phyloP scores from a whole-genome alignment of 805 yeast species.

The Candida corydali region DNA sequence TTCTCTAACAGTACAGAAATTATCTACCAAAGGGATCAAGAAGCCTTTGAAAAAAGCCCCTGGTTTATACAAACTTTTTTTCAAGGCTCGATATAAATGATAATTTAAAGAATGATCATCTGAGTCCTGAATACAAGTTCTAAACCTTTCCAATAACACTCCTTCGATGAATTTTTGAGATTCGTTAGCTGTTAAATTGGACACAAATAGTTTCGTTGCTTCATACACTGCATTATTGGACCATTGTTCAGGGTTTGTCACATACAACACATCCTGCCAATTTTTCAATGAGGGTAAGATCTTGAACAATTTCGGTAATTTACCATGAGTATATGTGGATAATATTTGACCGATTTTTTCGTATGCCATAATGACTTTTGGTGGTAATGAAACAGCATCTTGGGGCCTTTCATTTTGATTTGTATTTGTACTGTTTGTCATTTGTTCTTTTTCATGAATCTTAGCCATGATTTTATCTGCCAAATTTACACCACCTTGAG shows the following conservation, averaged over 20 bases:
- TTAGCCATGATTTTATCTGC: constrained; percentile 95
- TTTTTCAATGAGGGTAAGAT: constrained; percentile 88
- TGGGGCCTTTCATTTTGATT: constrained; percentile 29
- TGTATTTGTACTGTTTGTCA: constrained; percentile 19
- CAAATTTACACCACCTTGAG: constrained; percentile 53
- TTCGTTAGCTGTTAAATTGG: constrained; percentile 81
- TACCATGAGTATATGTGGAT: constrained; percentile 90
- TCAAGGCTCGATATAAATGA: constrained; percentile 87
- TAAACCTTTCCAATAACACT: constrained; percentile 68
- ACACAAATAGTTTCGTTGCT: constrained; percentile 90
- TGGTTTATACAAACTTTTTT: constrained; percentile 92
- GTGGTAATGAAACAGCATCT: constrained; percentile 86
- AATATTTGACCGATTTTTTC: constrained; percentile 85
- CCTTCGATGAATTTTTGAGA: constrained; percentile 77
- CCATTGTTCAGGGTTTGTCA: constrained; percentile 91
- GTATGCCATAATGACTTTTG: constrained; percentile 93
- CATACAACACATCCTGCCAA: constrained; percentile 94
- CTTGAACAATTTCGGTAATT: constrained; percentile 93
- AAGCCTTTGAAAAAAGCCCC: constrained; percentile 97
- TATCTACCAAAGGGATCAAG: constrained; percentile 82
- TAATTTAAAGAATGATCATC: constrained; percentile 82
- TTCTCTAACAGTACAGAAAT: constrained; percentile 87
- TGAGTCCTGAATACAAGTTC: constrained; percentile 64
- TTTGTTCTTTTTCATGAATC: constrained; percentile 65
- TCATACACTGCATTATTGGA: constrained; percentile 93